phyloP scores from a whole-genome alignment of 2,329 filamentous ascomycete genomes.

The Fusarium musae region DNA sequence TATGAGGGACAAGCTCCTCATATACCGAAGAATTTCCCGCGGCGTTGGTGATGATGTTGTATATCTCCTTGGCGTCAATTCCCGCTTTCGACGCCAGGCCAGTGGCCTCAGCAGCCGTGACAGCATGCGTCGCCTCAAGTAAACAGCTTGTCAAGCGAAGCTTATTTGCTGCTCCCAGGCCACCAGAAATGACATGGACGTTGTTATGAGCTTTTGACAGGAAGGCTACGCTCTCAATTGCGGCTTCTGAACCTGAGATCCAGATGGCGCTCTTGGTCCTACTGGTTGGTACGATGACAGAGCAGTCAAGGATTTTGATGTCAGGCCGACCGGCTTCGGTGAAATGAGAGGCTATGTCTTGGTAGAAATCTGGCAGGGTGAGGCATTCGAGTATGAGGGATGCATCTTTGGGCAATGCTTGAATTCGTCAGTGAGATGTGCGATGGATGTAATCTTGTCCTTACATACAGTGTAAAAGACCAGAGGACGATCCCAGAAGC shows the following conservation, averaged over 20 bases:
- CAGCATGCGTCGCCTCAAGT: background rate
- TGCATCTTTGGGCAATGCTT: background rate
- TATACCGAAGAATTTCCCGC: background rate
- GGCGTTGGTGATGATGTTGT: background rate
- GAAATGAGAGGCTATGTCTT: background rate
- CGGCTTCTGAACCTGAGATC: background rate
- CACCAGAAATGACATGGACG: background rate
- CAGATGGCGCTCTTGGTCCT: background rate
- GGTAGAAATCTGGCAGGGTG: background rate
- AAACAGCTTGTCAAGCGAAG: background rate
- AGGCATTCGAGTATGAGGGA: fast-evolving
- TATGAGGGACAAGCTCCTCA: background rate
- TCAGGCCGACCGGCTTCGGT: background rate
- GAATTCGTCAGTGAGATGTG: background rate
- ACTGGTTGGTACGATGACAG: fast-evolving
- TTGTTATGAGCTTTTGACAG: fast-evolving
- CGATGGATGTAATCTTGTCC: fast-evolving
- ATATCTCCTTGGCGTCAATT: background rate
- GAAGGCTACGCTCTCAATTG: fast-evolving
- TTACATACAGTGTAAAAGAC: background rate
- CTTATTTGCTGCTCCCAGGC: background rate
- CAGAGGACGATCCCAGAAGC: fast-evolving
- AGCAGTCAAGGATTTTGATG: background rate
- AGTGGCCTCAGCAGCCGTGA: background rate
- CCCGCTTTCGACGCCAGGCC: background rate